A percentile compares a stretch with the other conserved stretches of the same genome.
These are phyloP conservation scores for Macrolepiota albuminosa DNA, from an alignment of 768 basidiomycete species.

Conservation along the genomic window DNA sequence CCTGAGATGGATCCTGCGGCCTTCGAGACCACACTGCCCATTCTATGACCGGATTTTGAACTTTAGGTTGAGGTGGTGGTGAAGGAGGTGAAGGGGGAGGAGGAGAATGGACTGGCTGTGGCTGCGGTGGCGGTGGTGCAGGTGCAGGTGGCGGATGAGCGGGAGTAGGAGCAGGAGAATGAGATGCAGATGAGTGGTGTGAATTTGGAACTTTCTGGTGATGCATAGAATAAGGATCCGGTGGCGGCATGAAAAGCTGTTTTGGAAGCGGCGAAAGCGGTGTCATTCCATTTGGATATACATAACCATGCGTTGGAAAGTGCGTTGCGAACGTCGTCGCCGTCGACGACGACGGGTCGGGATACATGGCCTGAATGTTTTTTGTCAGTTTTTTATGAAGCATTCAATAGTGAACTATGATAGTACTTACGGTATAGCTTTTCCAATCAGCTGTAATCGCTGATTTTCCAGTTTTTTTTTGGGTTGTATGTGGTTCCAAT, in stretches of 20 bases:
- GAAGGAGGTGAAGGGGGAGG: background rate
- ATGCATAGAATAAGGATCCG: constrained; percentile 13
- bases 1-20: constrained; percentile 56
- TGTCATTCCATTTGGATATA: constrained; percentile 6
- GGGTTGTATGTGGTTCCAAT: background rate
- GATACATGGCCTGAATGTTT: constrained; percentile 4
- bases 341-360: constrained; percentile 9
- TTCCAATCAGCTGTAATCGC: background rate
- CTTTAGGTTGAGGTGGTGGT: constrained; percentile 2
- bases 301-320: constrained; percentile 9
- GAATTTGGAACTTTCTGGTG: constrained; percentile 2
- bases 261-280: constrained; percentile 58
- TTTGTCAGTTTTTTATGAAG: background rate
- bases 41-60: constrained; percentile 16
- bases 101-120: background rate
- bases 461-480: background rate
- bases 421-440: background rate
- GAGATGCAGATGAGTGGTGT: constrained; percentile 3
- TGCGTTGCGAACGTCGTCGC: constrained; percentile 3
- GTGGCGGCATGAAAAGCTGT: constrained; percentile 50
- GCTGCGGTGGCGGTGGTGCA: background rate
- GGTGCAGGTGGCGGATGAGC: background rate
- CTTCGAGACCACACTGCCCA: constrained; percentile 76
- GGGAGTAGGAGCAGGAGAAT: constrained; percentile 1
- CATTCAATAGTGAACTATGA: background rate